Percentiles rank a stretch among this genome's conserved stretches.
These are phyloP conservation scores for Kokia cookei DNA, from an alignment of 441 rosid genomes.

Conservation along the genomic window DNA sequence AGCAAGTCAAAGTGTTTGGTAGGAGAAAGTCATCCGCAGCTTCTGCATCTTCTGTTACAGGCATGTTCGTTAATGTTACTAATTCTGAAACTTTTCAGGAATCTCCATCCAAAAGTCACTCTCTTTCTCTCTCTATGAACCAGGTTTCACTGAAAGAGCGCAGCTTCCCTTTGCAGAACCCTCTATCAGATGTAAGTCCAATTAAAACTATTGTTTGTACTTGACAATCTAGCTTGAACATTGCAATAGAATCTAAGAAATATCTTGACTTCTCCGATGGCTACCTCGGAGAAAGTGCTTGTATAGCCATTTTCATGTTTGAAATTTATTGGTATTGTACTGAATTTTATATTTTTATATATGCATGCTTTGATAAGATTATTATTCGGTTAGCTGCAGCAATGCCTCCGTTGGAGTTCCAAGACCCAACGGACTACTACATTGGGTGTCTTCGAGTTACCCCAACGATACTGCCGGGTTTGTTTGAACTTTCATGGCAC, in stretches of 20 bases:
- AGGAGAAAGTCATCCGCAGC: conserved; percentile 48
- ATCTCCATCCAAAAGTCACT: conserved; percentile 13
- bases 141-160: conserved; percentile 53
- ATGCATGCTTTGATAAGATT: neutral
- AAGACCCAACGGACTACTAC: conserved; percentile 82
- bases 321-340: neutral
- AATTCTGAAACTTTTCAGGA: conserved; percentile 11
- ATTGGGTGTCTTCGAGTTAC: conserved; percentile 59
- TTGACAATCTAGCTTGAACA: neutral
- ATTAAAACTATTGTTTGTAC: neutral
- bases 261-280: neutral
- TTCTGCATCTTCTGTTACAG: conserved; percentile 44
- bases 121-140: conserved; percentile 8
- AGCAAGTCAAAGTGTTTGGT: conserved; percentile 87
- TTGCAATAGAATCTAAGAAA: neutral
- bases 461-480: conserved; percentile 51
- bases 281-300: neutral
- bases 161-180: conserved; percentile 56
- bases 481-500: conserved; percentile 78
- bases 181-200: conserved; percentile 43
- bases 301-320: neutral
- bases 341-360: neutral
- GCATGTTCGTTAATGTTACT: neutral
- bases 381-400: conserved; percentile 27
- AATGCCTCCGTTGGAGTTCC: conserved; percentile 56